Evolutionary conservation across 2,329 filamentous ascomycete species (phyloP), one percentile per base, ranked within the genome.

Genomic region (Diaporthe destruens): DNA sequence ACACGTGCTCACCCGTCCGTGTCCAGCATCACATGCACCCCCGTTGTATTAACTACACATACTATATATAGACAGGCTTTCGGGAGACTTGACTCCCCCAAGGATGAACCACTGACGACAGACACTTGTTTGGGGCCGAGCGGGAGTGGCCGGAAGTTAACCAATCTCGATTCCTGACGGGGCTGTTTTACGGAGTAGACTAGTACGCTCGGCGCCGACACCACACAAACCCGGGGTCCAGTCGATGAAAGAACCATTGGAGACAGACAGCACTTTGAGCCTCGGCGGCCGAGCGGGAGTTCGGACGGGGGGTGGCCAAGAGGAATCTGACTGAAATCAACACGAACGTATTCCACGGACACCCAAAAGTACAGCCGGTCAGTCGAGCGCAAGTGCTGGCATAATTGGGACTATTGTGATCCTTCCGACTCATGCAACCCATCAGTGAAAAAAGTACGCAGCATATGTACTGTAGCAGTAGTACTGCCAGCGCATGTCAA

Each of bases 121-220:
- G 39, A 29, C 25, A n/a, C 39, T 7, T 16, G 54, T n/a, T n/a
- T n/a, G n/a, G n/a, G n/a, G 6, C 54, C n/a, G 25, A 12, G 20
- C 2, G 39, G 18, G 9, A 36, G 36, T 9, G 29, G 7, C 25
- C 42, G 16, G 12, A 18, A 20, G 34, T 51, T 7, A 18, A 18
- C 9, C 44, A 39, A 42, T 12, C 39, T 12, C 39, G 39, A 14
- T 18, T 23, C 47, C 47, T 25, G 47, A 66, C 32, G 12, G 20
- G 1, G n/a, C 5, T 36, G 44, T 65, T 34, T 44, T 20, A 44
- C n/a, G 5, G 14, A 25, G 36, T 20, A 6, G 7, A 25, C 32
- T 16, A 66, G 20, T n/a, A n/a, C n/a, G 61, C 44, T 66, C 61
- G 61, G 61, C 47, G 32, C 61, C 61, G 61, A 53, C 32, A 39